phyloP scores from a whole-genome alignment of 495 filamentous ascomycete species.

The Daldinia childiae region DNA sequence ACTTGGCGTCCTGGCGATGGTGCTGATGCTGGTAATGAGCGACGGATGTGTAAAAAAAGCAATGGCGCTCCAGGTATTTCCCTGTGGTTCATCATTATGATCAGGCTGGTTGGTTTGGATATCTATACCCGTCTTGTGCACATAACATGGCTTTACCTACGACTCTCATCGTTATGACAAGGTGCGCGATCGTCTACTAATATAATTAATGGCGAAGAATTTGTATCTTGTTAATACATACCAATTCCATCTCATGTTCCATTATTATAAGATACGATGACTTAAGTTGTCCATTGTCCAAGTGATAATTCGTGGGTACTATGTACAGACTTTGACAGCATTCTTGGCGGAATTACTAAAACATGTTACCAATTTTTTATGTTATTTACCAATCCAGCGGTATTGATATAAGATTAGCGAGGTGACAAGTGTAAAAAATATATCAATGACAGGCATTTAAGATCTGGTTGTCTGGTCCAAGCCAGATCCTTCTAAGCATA shows the following conservation, averaged over 20 bases:
- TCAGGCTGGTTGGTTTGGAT: conserved; percentile 12
- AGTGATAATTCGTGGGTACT: neutral
- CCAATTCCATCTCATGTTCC: neutral
- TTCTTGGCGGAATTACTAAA: neutral
- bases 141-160: neutral
- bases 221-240: neutral
- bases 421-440: conserved; percentile 10
- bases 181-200: conserved; percentile 6
- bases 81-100: conserved; percentile 8
- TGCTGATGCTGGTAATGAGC: conserved; percentile 10
- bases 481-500: neutral
- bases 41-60: conserved; percentile 14
- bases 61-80: conserved; percentile 17
- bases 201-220: neutral
- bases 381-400: neutral
- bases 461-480: neutral
- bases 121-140: conserved; percentile 13
- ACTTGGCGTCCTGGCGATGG: conserved; percentile 18
- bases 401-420: conserved; percentile 17
- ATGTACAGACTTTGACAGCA: neutral
- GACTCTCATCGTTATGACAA: neutral
- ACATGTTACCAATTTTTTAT: neutral
- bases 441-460: neutral
- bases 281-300: neutral
- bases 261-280: neutral